Base-by-base conservation (phyloP, 164 flowering plant genomes). In the Macadamia tetraphylla region DNA sequence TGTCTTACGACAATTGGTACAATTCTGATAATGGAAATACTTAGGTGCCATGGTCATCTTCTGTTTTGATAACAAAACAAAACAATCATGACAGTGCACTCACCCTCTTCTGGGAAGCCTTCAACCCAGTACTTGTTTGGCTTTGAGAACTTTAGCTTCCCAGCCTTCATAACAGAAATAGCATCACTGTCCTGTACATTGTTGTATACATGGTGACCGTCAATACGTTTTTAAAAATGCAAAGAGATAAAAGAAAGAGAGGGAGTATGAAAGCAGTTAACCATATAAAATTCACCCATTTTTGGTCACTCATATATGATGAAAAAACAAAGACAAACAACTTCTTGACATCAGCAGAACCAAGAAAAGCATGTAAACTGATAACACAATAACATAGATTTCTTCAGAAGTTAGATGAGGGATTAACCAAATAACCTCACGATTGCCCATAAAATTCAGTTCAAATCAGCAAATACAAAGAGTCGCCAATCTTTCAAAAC, bases 41-140 rank as follows among this genome's bases (percentile, higher is more conserved):
- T 5, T 52, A 52, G 57, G 15, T 52, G 14, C 18, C 15, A 52
- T 3, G 15, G 6, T 52, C 1, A 11, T 52, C 15, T 1, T 63
- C 7, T 9, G 3, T 46, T 46, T 9, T 11, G 12, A 46, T 11
- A 46, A 46, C 3, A 7, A 2, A 11, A 9, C 11, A 8, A 46
- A 8, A 46, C 51, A 46, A 46, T 7, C n/a, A 46, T 9, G 1
- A 23, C n/a, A 71, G 23, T 29, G 1, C 7, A 79, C 92, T 71
- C 71, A 92, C 99, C 84, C 96, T 86, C 75, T 95, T 94, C 60
- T 90, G 92, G 29, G 99, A 51, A 92, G 81, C 81, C 89, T 77
- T 94, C 98, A 64, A 94, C 96, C 99, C 99, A 94, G 69, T 92
- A 92, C 69, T 90, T 94, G 68, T 89, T 92, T 51, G 96, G 97